Evolutionary conservation across 2,329 filamentous ascomycete species (phyloP).

Genomic region (Tolypocladium album): DNA sequence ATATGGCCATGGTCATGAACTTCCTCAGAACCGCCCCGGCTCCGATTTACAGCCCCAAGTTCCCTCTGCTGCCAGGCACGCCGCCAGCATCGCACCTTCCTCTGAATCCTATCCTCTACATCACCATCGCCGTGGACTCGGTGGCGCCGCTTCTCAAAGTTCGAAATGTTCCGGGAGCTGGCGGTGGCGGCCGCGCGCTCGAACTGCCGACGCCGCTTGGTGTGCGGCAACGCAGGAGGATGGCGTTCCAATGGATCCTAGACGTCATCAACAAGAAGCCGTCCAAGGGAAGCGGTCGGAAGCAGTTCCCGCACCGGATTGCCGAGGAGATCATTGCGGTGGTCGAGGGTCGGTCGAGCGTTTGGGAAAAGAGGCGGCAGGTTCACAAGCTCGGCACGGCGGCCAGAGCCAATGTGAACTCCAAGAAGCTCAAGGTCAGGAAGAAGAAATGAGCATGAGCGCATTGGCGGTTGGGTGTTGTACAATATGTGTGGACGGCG

Average conservation of each 20-base stretch:
- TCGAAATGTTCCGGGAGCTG: conserved; percentile 61
- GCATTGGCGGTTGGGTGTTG: not conserved
- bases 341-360: conserved; percentile 70
- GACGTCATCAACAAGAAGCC: conserved; percentile 71
- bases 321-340: conserved; percentile 81
- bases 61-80: conserved; percentile 62
- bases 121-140: conserved; percentile 84
- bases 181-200: conserved; percentile 75
- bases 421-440: conserved; percentile 23
- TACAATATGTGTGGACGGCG: not conserved
- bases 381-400: conserved; percentile 75
- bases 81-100: conserved; percentile 73
- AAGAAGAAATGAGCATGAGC: conserved; percentile 19
- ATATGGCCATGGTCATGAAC: conserved; percentile 76
- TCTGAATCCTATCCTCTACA: conserved; percentile 80
- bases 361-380: conserved; percentile 72
- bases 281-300: conserved; percentile 58
- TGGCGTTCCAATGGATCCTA: conserved; percentile 82
- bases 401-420: conserved; percentile 60
- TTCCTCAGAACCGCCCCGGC: conserved; percentile 75
- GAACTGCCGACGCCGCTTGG: conserved; percentile 72
- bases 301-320: conserved; percentile 65
- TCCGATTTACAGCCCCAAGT: conserved; percentile 61
- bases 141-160: conserved; percentile 83
- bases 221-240: conserved; percentile 63